Conservation (phyloP, 371 early-diverging fungal genomes). For the Phascolomyces articulosus region DNA sequence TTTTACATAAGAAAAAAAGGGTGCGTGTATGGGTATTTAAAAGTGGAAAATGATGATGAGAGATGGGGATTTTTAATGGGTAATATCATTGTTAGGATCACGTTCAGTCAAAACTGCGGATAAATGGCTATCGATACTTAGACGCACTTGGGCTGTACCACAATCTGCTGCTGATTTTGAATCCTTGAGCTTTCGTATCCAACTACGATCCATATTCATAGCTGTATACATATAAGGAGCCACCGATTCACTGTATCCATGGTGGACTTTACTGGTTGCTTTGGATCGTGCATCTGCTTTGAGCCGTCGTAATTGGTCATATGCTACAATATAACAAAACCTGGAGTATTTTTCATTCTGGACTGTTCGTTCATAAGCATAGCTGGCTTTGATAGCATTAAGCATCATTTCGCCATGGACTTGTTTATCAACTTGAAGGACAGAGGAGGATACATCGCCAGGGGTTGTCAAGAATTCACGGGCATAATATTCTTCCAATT, state of each 20-base stretch:
- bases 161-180: constrained; percentile 4
- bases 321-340: constrained; percentile 32
- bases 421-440: constrained; percentile 15
- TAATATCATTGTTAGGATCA: neutral
- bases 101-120: neutral
- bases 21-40: too few species aligned
- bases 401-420: constrained; percentile 14
- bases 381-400: constrained; percentile 26
- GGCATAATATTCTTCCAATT: constrained; percentile 40
- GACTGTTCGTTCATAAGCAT: constrained; percentile 23
- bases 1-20: too few species aligned
- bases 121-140: neutral
- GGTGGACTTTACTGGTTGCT: neutral
- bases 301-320: constrained; percentile 23
- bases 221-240: constrained; percentile 22
- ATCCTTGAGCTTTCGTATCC: constrained; percentile 19
- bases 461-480: constrained; percentile 21
- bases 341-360: constrained; percentile 17
- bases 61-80: too few species aligned
- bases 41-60: too few species aligned
- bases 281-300: constrained; percentile 28
- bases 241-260: constrained; percentile 16
- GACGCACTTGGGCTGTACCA: constrained; percentile 12
- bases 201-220: constrained; percentile 17
- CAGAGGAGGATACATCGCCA: constrained; percentile 8